Conservation (phyloP, 1,284 basidiomycete species). For the Rhodotorula sp. region DNA sequence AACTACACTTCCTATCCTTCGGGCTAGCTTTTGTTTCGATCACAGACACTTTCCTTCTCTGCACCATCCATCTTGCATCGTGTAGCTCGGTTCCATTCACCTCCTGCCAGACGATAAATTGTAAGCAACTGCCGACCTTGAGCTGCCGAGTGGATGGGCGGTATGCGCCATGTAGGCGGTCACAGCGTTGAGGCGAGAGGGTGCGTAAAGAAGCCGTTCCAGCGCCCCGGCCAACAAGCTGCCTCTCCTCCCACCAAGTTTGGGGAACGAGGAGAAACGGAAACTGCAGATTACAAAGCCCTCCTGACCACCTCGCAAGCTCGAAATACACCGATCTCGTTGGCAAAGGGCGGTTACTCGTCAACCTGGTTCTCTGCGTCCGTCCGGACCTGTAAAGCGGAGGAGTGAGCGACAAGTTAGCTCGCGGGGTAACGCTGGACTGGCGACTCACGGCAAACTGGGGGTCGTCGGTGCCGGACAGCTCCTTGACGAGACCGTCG, state of each 20-base stretch:
- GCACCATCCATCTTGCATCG: not conserved
- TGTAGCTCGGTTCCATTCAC: not conserved
- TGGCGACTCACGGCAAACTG: conserved; percentile 29
- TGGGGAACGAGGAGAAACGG: too few species aligned
- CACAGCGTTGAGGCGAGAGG: too few species aligned
- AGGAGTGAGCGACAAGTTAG: conserved; percentile 6
- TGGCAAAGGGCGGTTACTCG: conserved; percentile 1
- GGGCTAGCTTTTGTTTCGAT: not conserved
- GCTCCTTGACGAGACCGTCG: conserved; percentile 42
- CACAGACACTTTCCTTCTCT: not conserved
- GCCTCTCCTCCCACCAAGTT: too few species aligned
- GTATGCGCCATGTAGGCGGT: too few species aligned
- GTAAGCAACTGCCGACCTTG: not conserved
- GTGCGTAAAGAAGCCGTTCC: too few species aligned
- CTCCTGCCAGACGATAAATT: not conserved
- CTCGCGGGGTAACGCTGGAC: conserved; percentile 9
- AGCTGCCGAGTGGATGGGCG: too few species aligned
- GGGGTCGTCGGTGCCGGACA: conserved; percentile 41
- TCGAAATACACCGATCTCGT: too few species aligned
- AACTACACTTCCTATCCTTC: not conserved
- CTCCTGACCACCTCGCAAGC: too few species aligned
- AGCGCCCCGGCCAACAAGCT: too few species aligned
- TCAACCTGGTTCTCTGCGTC: conserved; percentile 18
- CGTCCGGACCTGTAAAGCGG: conserved; percentile 12
- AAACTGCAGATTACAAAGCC: too few species aligned